Percentiles rank a stretch among this genome's conserved stretches.
Evolutionary conservation across 495 filamentous ascomycete species (phyloP).

Genomic region (Neurospora sp.): DNA sequence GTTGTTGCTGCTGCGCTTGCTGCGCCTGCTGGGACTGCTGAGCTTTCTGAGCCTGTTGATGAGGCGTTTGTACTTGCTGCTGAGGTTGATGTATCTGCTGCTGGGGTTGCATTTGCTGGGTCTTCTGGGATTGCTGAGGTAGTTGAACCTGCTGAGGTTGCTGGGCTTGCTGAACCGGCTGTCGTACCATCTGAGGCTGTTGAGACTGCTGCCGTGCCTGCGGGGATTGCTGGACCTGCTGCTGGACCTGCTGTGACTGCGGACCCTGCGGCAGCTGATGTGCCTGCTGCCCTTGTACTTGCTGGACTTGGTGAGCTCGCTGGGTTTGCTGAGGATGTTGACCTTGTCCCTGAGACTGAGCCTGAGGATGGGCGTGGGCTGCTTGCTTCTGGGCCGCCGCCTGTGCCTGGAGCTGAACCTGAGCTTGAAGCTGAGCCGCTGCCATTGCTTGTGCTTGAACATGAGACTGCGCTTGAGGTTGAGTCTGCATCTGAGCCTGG

Average conservation of each 20-base stretch:
- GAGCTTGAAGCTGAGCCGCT: neutral
- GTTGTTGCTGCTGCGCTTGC: neutral
- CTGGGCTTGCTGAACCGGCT: neutral
- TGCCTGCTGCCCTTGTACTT: neutral
- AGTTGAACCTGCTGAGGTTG: neutral
- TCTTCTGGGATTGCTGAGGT: neutral
- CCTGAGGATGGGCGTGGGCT: constrained; percentile 5
- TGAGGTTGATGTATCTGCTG: neutral
- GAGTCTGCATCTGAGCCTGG: constrained; percentile 6
- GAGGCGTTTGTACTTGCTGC: neutral
- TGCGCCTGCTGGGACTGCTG: neutral
- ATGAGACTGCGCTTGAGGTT: neutral
- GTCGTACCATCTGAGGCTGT: constrained; percentile 1
- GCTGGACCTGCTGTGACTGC: neutral
- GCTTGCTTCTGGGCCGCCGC: constrained; percentile 2
- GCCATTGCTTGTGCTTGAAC: neutral
- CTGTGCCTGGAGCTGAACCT: neutral
- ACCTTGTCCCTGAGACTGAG: constrained; percentile 9
- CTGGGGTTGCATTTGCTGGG: neutral
- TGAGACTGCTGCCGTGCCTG: constrained; percentile 5
- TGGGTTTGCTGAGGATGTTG: neutral
- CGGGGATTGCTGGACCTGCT: constrained; percentile 16
- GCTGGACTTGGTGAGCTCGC: neutral
- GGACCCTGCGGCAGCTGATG: constrained; percentile 2
- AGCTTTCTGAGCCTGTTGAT: neutral